Evolutionary conservation across 2,329 filamentous ascomycete species (phyloP).

Genomic region (Diaporthe batatas): DNA sequence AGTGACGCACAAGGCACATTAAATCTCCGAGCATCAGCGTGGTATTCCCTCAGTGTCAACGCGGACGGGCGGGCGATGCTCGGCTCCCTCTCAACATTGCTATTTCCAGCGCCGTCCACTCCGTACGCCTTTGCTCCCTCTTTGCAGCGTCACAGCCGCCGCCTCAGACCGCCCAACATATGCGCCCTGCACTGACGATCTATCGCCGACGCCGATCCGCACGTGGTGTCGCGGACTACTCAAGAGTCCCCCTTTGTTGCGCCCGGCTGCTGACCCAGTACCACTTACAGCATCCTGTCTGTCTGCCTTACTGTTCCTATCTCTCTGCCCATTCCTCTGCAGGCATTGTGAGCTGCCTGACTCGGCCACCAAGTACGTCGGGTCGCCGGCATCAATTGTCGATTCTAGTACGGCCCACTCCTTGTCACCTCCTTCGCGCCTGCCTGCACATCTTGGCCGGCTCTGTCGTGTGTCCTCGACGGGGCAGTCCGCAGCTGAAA

Average conservation of each 20-base stretch:
- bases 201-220: slow-evolving; percentile 36
- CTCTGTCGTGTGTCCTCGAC: slow-evolving; percentile 11
- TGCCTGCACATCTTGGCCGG: background rate
- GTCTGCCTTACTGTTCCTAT: background rate
- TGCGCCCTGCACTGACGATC: slow-evolving; percentile 36
- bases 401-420: slow-evolving; percentile 5
- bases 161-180: slow-evolving; percentile 15
- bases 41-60: slow-evolving; percentile 25
- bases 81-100: slow-evolving; percentile 7
- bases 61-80: background rate
- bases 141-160: slow-evolving; percentile 32
- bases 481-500: slow-evolving; percentile 17
- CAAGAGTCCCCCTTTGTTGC: slow-evolving; percentile 3
- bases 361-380: background rate
- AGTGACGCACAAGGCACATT: slow-evolving; percentile 40
- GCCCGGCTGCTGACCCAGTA: slow-evolving; percentile 34
- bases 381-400: slow-evolving; percentile 11
- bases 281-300: slow-evolving; percentile 17
- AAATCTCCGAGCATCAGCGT: slow-evolving; percentile 40
- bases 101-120: background rate
- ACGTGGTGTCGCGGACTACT: slow-evolving; percentile 18
- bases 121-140: background rate
- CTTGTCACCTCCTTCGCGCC: slow-evolving; percentile 16
- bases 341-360: slow-evolving; percentile 18
- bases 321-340: background rate